Percentiles rank a stretch among this genome's conserved stretches.
Evolutionary conservation across 1,284 basidiomycete genomes (phyloP).

Genomic region (Pyrrhoderma noxium): DNA sequence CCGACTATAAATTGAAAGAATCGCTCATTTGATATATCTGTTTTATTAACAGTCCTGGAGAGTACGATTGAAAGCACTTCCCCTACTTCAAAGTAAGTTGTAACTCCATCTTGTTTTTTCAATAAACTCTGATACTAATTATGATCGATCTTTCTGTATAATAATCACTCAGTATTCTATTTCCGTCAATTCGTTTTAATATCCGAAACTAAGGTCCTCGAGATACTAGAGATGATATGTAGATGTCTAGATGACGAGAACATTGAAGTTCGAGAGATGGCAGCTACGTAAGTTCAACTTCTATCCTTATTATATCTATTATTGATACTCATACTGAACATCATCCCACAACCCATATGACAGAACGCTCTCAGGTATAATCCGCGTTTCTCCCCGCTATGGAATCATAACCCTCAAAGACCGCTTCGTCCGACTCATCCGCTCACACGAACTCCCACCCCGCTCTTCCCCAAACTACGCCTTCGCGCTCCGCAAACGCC

Average conservation of each 20-base stretch:
- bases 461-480: conserved; percentile 54
- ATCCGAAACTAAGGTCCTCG: conserved; percentile 52
- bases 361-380: conserved; percentile 73
- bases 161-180: conserved; percentile 50
- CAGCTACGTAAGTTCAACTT: conserved; percentile 49
- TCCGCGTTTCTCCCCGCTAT: conserved; percentile 71
- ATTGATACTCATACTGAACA: not conserved
- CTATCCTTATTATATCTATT: not conserved
- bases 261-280: conserved; percentile 71
- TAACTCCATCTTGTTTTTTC: not conserved
- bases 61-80: conserved; percentile 62
- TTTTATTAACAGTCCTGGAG: conserved; percentile 51
- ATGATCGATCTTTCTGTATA: no score
- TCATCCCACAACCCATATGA: not conserved
- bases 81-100: conserved; percentile 63
- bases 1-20: no score
- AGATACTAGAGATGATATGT: conserved; percentile 66
- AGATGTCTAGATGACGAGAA: conserved; percentile 67
- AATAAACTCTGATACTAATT: conserved; percentile 7
- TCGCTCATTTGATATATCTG: not conserved
- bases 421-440: conserved; percentile 61
- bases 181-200: conserved; percentile 66
- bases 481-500: conserved; percentile 59
- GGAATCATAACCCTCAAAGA: conserved; percentile 68
- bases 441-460: conserved; percentile 49